phyloP scores from a whole-genome alignment of 306 rosid genomes.

The Pterocarpus santalinus region DNA sequence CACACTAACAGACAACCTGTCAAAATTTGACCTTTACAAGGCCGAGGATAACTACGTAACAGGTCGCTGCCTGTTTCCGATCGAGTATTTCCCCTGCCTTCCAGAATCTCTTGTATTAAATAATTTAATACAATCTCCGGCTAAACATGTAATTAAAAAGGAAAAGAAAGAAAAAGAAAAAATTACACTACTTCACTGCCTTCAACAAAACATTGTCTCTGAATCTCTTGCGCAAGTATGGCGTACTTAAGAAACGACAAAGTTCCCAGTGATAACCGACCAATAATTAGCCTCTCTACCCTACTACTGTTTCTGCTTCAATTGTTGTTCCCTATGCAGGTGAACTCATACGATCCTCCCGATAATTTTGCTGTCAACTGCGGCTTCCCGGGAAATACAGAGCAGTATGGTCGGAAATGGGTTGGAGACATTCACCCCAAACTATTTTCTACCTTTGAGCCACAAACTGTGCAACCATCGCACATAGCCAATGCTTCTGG shows the following conservation, averaged over 20 bases:
- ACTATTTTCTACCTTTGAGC: neutral
- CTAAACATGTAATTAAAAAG: too few relatives aligned
- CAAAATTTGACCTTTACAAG: too few relatives aligned
- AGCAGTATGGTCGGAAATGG: neutral
- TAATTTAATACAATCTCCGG: too few relatives aligned
- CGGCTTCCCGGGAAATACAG: neutral
- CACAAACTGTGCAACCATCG: neutral
- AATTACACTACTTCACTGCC: too few relatives aligned
- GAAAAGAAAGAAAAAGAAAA: too few relatives aligned
- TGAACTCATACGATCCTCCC: slow-evolving; percentile 1
- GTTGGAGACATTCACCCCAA: neutral
- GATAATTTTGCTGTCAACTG: slow-evolving; percentile 21
- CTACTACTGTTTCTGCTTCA: neutral
- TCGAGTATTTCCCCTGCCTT: too few relatives aligned
- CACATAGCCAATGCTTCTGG: neutral
- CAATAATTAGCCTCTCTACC: neutral
- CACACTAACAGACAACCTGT: too few relatives aligned
- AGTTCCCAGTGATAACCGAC: neutral
- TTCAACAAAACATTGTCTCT: too few relatives aligned
- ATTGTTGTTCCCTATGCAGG: neutral
- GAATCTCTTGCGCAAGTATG: neutral
- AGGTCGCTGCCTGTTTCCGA: too few relatives aligned
- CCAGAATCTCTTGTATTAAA: too few relatives aligned
- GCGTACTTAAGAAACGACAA: neutral
- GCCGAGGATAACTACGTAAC: too few relatives aligned